Conservation (phyloP, 179 eudicot genomes). For the Spergularia azorica region DNA sequence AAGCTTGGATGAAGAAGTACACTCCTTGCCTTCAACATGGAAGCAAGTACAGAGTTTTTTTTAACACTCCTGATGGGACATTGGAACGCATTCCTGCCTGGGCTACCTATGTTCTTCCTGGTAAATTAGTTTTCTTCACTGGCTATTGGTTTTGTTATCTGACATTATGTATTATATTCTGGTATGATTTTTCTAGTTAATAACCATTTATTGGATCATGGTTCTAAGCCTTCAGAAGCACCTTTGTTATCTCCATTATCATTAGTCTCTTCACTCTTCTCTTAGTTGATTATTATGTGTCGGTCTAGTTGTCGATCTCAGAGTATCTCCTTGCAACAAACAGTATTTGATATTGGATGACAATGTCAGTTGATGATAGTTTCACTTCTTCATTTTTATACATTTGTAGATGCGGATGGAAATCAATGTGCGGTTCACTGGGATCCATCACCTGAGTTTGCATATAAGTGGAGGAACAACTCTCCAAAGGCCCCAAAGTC, state of each 20-base stretch:
- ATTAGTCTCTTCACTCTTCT: neutral
- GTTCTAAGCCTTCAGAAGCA: slow-evolving; percentile 3
- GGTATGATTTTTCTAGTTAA: neutral
- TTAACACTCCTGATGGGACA: slow-evolving; percentile 91
- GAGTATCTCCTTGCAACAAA: neutral
- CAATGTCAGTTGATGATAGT: slow-evolving; percentile 11
- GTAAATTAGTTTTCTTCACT: slow-evolving; percentile 37
- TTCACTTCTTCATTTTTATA: neutral
- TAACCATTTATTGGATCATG: neutral
- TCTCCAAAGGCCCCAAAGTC: slow-evolving; percentile 69
- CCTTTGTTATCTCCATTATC: neutral
- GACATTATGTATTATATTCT: too few relatives aligned
- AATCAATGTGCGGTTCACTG: slow-evolving; percentile 88
- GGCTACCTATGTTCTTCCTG: slow-evolving; percentile 95
- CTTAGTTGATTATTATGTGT: neutral
- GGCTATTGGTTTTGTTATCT: neutral
- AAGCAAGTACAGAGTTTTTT: slow-evolving; percentile 90
- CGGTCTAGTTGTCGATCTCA: neutral
- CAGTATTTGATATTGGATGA: neutral
- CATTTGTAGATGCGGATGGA: slow-evolving; percentile 60
- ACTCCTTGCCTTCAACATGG: slow-evolving; percentile 82
- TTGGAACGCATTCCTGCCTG: slow-evolving; percentile 97
- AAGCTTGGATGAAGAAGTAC: slow-evolving; percentile 93
- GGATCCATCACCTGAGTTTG: slow-evolving; percentile 87
- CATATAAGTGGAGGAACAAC: slow-evolving; percentile 74